Percentiles rank a stretch among this genome's conserved stretches.
Evolutionary conservation across 148 eudicot genomes (phyloP).

Genomic region (Spergularia marina): DNA sequence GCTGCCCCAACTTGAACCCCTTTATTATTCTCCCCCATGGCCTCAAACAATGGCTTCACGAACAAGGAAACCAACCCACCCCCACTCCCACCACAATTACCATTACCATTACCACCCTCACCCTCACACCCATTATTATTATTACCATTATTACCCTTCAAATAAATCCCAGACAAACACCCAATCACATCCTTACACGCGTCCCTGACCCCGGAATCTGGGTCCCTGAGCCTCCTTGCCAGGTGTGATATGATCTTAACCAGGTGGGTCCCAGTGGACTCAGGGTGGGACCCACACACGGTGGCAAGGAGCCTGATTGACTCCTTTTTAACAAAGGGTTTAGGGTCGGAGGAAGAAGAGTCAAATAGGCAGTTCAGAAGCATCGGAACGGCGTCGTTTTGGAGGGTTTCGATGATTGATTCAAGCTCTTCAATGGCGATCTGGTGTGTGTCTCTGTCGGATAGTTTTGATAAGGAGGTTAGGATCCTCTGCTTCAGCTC

Average conservation of each 20-base stretch:
- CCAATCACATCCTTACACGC: slow-evolving; percentile 83
- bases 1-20: slow-evolving; percentile 80
- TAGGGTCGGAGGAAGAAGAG: slow-evolving; percentile 67
- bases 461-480: slow-evolving; percentile 72
- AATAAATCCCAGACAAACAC: slow-evolving; percentile 48
- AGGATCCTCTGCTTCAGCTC: slow-evolving; percentile 82
- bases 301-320: slow-evolving; percentile 59
- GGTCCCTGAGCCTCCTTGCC: slow-evolving; percentile 66
- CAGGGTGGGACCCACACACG: slow-evolving; percentile 49
- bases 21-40: slow-evolving; percentile 82
- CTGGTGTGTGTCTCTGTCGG: slow-evolving; percentile 95
- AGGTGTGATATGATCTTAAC: slow-evolving; percentile 71
- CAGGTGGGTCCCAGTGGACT: slow-evolving; percentile 63
- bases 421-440: slow-evolving; percentile 90
- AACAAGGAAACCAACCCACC: slow-evolving; percentile 64
- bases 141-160: slow-evolving; percentile 37
- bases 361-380: slow-evolving; percentile 76
- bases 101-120: neutral
- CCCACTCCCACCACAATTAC: slow-evolving; percentile 39
- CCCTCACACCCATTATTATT: slow-evolving; percentile 27
- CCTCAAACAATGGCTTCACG: slow-evolving; percentile 88
- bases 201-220: slow-evolving; percentile 75
- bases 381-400: slow-evolving; percentile 67
- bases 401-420: slow-evolving; percentile 48
- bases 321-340: slow-evolving; percentile 76